Evolutionary conservation across 805 yeast species (phyloP).

Genomic region (Hanseniaspora pseudoguilliermondii): DNA sequence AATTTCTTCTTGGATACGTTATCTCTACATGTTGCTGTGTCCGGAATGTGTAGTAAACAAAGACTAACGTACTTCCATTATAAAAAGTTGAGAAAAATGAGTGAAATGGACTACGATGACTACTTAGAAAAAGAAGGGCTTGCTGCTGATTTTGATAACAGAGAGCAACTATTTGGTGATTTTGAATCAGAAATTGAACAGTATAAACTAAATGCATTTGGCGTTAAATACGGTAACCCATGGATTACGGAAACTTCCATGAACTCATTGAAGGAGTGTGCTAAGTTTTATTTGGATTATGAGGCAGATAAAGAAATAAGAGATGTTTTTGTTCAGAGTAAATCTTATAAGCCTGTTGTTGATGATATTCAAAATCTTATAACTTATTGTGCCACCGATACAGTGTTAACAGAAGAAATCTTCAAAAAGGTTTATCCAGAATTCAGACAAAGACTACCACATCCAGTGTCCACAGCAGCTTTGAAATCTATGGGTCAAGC

Average conservation of each 20-base stretch:
- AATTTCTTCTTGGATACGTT: conserved; percentile 81
- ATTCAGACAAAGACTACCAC: conserved; percentile 62
- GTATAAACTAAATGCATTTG: conserved; percentile 15
- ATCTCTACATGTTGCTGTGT: conserved; percentile 80
- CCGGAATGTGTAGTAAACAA: conserved; percentile 89
- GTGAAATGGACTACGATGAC: conserved; percentile 6
- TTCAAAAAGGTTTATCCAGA: conserved; percentile 56
- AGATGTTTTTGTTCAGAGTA: conserved; percentile 43
- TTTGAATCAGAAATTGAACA: conserved; percentile 14
- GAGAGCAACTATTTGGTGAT: conserved; percentile 4
- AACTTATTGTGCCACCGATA: conserved; percentile 78
- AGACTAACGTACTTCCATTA: conserved; percentile 45
- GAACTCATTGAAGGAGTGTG: conserved; percentile 70
- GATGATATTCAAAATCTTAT: conserved; percentile 50
- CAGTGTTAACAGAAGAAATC: conserved; percentile 57
- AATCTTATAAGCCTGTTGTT: conserved; percentile 41
- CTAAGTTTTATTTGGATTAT: conserved; percentile 61
- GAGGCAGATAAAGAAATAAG: conserved; percentile 54
- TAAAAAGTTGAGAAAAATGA: conserved; percentile 40
- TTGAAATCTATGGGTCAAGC: conserved; percentile 58
- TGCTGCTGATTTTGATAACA: conserved; percentile 14
- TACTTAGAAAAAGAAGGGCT: conserved; percentile 14
- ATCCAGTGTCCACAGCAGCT: conserved; percentile 89
- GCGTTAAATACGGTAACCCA: conserved; percentile 48
- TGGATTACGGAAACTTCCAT: conserved; percentile 72